These are phyloP conservation scores for Monosporascus sp. DNA, from an alignment of 2,329 filamentous ascomycete genomes.

Conservation along the genomic window DNA sequence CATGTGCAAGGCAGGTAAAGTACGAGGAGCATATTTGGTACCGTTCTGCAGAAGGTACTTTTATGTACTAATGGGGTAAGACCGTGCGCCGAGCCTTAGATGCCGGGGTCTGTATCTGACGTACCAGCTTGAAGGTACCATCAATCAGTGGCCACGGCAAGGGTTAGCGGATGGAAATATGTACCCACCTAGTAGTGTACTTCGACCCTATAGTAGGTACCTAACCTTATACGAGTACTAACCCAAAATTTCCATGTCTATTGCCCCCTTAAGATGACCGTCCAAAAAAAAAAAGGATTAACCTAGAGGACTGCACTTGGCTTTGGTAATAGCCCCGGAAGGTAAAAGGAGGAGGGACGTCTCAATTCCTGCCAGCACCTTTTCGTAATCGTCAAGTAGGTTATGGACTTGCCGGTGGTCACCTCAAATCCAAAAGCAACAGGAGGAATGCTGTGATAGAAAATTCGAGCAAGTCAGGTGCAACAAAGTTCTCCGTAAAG, in stretches of 20 bases:
- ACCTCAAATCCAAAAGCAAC: too few relatives aligned
- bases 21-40: not conserved
- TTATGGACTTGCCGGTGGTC: too few relatives aligned
- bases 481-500: not conserved
- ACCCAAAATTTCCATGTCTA: not conserved
- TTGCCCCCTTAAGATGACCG: not conserved
- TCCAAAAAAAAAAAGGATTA: not conserved
- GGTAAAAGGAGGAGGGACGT: slow-evolving; percentile 5
- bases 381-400: too few relatives aligned
- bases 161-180: too few relatives aligned
- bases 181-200: too few relatives aligned
- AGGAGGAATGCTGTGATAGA: too few relatives aligned
- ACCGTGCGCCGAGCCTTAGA: not conserved
- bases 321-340: not conserved
- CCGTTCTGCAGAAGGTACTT: not conserved
- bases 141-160: too few relatives aligned
- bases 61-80: not conserved
- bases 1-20: not conserved
- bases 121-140: not conserved
- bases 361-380: not conserved
- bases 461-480: not conserved
- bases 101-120: not conserved
- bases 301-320: not conserved
- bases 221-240: not conserved
- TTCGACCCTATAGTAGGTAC: too few relatives aligned